A percentile compares a stretch with the other conserved stretches of the same genome.
Conservation (phyloP, 345 rosid species). For the Geranium rotundifolium region DNA sequence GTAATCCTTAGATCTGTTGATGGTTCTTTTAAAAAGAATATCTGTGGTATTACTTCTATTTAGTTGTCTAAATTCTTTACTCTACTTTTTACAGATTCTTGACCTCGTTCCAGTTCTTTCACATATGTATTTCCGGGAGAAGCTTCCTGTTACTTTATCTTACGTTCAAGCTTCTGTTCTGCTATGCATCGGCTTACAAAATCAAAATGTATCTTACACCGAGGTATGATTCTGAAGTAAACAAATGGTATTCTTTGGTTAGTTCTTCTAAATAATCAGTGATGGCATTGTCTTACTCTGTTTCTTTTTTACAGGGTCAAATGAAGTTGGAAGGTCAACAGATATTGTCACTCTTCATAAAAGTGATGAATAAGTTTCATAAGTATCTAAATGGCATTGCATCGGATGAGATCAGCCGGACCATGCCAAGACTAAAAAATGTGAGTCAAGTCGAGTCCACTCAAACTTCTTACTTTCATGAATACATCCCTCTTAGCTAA, state of each 20-base stretch:
- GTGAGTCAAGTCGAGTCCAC: slow-evolving; percentile 28
- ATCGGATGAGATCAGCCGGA: slow-evolving; percentile 46
- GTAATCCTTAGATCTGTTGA: too few relatives aligned
- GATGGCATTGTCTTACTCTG: slow-evolving; percentile 6
- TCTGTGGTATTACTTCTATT: background rate
- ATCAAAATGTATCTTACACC: slow-evolving; percentile 41
- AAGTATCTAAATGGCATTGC: slow-evolving; percentile 52
- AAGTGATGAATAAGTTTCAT: slow-evolving; percentile 66
- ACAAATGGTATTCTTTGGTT: too few relatives aligned
- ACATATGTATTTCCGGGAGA: slow-evolving; percentile 61
- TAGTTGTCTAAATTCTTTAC: background rate
- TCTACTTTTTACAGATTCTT: slow-evolving; percentile 35
- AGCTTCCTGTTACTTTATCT: slow-evolving; percentile 64
- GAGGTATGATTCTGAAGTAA: slow-evolving; percentile 38
- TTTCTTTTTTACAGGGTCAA: slow-evolving; percentile 51
- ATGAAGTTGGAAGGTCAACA: slow-evolving; percentile 66
- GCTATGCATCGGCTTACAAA: slow-evolving; percentile 80
- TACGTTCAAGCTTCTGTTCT: slow-evolving; percentile 76
- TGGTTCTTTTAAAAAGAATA: too few relatives aligned
- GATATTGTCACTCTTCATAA: slow-evolving; percentile 53
- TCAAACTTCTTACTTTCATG: too few relatives aligned
- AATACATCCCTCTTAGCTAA: too few relatives aligned
- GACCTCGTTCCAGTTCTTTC: slow-evolving; percentile 64
- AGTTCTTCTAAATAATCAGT: background rate
- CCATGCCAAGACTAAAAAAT: slow-evolving; percentile 65